Percentiles rank a stretch among this genome's conserved stretches.
phyloP scores from a whole-genome alignment of 345 rosid genomes.

The Eutrema yunnanense region DNA sequence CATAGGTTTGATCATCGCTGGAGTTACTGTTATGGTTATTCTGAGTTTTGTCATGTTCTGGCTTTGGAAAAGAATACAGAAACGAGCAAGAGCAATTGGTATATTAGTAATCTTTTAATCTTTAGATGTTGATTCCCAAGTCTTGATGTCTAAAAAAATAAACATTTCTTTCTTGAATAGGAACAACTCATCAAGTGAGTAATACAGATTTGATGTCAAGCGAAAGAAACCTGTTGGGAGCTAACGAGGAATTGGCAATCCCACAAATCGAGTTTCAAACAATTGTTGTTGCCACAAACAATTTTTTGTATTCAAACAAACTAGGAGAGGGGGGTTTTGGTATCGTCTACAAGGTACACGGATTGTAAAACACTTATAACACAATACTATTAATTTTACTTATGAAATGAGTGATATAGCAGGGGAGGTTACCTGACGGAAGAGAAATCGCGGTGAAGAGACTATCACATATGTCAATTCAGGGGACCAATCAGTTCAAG shows the following conservation, averaged over 20 bases:
- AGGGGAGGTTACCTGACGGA: background rate
- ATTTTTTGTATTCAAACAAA: too few relatives aligned
- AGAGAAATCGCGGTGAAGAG: background rate
- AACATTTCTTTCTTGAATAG: background rate
- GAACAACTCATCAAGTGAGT: background rate
- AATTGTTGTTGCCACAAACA: background rate
- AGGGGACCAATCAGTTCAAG: background rate
- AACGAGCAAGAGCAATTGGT: background rate
- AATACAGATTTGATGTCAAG: background rate
- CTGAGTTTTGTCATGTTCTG: background rate
- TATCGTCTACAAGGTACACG: background rate
- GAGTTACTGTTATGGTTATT: too few relatives aligned
- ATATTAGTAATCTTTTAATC: too few relatives aligned
- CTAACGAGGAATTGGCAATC: too few relatives aligned
- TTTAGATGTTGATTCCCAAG: background rate
- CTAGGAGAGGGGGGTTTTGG: too few relatives aligned
- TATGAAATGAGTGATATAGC: background rate
- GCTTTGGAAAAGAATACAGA: background rate
- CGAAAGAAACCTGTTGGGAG: background rate
- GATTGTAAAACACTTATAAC: too few relatives aligned
- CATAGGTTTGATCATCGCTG: background rate
- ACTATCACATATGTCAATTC: background rate
- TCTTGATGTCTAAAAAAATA: too few relatives aligned
- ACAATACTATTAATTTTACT: too few relatives aligned
- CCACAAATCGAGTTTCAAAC: background rate